Base-by-base conservation (phyloP, 2,329 filamentous ascomycete genomes). In the Pseudogymnoascus sp. region DNA sequence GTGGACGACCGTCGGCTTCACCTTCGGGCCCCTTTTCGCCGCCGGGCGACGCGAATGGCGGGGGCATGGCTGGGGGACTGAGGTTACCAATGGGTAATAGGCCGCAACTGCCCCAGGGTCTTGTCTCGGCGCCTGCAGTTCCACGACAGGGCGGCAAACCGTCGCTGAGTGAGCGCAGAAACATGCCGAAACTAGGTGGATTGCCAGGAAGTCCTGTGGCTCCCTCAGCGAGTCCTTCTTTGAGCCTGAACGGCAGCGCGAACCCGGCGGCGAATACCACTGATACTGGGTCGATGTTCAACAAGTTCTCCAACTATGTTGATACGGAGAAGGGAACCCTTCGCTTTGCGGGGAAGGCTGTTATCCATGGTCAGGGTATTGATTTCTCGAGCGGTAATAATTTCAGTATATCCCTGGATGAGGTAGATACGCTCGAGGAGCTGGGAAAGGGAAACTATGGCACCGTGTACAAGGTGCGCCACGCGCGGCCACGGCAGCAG, bases 391-490 rank as follows among this genome's bases (percentile, higher is more conserved):
- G 89, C 64, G 94, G 94, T 2, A 89, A 88, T 62, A 91, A 87
- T 16, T 97, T 99, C 76, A 91, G 83, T 71, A 97, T 99, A 72
- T 97, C 93, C 3, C 80, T 99, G 44, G 93, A 99, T 72, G 93
- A 99, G 74, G 90, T 99, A 5, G 91, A 97, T 70, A 93, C 91
- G 1, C 74, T 97, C 64, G 91, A 93, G 66, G 94, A 99, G 77
- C 79, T 99, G 11, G 94, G 94, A 56, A 99, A 97, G 76, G 94
- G 94, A 42, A 99, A 99, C 74, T 99, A 99, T 71, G 94, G 94
- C 65, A 97, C 93, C 1, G 94, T 99, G 3, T 97, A 96, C 82
- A 97, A 94, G 75, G 94, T 97, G 63, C 86, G 88, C 70, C 94
- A 99, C 76, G 86, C 89, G 63, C 87, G 91, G 71, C 82, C 81